Evolutionary conservation across 371 early-diverging fungal species (phyloP).

Genomic region (Funneliformis caledonium): DNA sequence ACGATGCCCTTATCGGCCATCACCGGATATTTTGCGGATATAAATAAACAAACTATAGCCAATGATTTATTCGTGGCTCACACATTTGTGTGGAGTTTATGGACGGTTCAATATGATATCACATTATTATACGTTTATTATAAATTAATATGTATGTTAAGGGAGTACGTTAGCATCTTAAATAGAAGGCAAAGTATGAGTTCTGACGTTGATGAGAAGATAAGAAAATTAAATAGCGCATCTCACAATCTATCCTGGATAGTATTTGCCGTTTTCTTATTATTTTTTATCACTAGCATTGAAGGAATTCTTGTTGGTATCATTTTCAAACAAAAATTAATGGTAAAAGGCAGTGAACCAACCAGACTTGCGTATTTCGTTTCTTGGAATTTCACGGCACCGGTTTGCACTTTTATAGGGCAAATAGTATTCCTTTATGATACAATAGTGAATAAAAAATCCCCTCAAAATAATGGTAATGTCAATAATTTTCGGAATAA

Average conservation of each 20-base stretch:
- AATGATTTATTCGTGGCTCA: not conserved
- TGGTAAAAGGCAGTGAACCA: not conserved
- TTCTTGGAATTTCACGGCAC: not conserved
- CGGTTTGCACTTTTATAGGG: not conserved
- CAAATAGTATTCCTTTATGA: not conserved
- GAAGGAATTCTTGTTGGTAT: not conserved
- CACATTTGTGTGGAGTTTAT: not conserved
- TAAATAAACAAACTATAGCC: not conserved
- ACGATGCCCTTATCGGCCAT: not conserved
- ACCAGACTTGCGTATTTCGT: not conserved
- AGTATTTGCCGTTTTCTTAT: not conserved
- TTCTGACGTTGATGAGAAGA: not conserved
- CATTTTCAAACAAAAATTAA: not conserved
- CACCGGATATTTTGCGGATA: constrained; percentile 11
- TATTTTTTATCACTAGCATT: not conserved
- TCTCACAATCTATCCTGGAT: not conserved
- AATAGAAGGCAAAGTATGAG: not conserved
- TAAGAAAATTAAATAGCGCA: not conserved
- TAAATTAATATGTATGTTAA: constrained; percentile 13
- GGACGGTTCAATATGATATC: not conserved
- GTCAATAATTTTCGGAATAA: not conserved
- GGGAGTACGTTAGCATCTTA: not conserved
- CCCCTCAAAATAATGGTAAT: not conserved
- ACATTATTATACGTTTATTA: constrained; percentile 12
- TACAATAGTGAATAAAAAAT: not conserved